phyloP scores from a whole-genome alignment of 2,329 filamentous ascomycete genomes.

The Phyllosticta paracitricarpa region DNA sequence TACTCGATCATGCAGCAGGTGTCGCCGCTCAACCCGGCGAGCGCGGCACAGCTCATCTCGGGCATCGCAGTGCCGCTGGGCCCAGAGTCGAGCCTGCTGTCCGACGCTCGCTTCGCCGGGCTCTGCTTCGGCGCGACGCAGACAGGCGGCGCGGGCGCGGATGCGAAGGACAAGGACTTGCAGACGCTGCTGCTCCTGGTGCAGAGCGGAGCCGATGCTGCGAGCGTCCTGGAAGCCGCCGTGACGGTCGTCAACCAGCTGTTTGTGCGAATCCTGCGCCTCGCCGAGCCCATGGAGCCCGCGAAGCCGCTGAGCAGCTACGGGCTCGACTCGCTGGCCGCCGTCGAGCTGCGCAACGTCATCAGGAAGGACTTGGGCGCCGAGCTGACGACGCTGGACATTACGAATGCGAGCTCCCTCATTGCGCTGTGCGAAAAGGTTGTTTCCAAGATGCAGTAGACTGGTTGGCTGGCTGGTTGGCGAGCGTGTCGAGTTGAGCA shows the following conservation, averaged over 20 bases:
- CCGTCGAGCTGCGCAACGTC: conserved; percentile 32
- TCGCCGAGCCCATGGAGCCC: conserved; percentile 12
- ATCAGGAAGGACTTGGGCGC: conserved; percentile 24
- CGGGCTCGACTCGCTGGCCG: conserved; percentile 25
- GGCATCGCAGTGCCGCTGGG: background rate
- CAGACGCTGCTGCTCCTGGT: background rate
- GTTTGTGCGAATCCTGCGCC: background rate
- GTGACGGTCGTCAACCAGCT: background rate
- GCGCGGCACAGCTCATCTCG: background rate
- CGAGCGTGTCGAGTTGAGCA: background rate
- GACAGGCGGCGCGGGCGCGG: background rate
- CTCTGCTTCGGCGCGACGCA: background rate
- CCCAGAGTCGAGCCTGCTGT: background rate
- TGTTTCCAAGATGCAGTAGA: background rate
- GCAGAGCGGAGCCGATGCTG: background rate
- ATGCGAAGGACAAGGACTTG: background rate
- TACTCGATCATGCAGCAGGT: conserved; percentile 13
- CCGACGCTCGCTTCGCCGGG: background rate
- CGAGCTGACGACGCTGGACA: conserved; percentile 18
- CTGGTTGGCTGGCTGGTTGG: too few relatives aligned
- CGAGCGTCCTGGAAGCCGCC: background rate
- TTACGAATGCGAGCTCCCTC: conserved; percentile 14
- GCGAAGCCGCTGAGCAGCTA: conserved; percentile 14
- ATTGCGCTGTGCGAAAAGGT: conserved; percentile 13
- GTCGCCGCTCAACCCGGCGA: background rate